Evolutionary conservation across 257 asterid genomes (phyloP).

Genomic region (Asclepias syriaca): DNA sequence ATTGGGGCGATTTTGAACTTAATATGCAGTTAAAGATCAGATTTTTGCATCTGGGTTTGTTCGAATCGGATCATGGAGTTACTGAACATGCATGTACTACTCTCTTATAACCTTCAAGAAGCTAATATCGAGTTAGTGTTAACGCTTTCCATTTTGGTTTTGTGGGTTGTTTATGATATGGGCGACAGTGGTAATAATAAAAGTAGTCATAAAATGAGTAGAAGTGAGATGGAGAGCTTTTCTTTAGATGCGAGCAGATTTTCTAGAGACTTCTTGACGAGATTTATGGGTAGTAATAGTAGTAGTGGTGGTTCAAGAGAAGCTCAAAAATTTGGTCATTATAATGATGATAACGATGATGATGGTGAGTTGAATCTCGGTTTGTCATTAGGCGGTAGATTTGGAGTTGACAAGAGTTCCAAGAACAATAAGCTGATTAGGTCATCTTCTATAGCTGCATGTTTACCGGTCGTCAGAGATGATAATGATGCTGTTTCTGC

Average conservation of each 20-base stretch:
- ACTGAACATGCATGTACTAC: slow-evolving; percentile 28
- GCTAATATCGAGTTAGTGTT: not conserved
- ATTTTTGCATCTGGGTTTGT: slow-evolving; percentile 35
- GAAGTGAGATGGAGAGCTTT: slow-evolving; percentile 57
- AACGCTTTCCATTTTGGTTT: slow-evolving; percentile 17
- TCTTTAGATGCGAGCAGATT: slow-evolving; percentile 39
- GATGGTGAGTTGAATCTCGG: slow-evolving; percentile 86
- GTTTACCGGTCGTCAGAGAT: slow-evolving; percentile 58
- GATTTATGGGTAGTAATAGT: slow-evolving; percentile 49
- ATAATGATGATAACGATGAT: slow-evolving; percentile 22
- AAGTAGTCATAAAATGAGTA: slow-evolving; percentile 33
- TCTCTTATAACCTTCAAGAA: slow-evolving; percentile 20
- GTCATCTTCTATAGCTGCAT: slow-evolving; percentile 74
- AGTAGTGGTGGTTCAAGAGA: slow-evolving; percentile 15
- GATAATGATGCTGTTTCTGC: slow-evolving; percentile 27
- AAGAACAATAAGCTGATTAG: slow-evolving; percentile 35
- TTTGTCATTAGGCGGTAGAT: slow-evolving; percentile 86
- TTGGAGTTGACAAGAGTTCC: slow-evolving; percentile 74
- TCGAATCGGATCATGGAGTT: slow-evolving; percentile 35
- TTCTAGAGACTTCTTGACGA: slow-evolving; percentile 68
- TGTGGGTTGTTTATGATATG: slow-evolving; percentile 24
- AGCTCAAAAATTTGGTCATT: slow-evolving; percentile 14
- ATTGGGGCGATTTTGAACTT: slow-evolving; percentile 24
- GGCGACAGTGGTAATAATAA: slow-evolving; percentile 44
- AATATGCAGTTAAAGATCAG: slow-evolving; percentile 45